Evolutionary conservation across 805 yeast genomes (phyloP).

Genomic region (Schwanniomyces polymorphus): DNA sequence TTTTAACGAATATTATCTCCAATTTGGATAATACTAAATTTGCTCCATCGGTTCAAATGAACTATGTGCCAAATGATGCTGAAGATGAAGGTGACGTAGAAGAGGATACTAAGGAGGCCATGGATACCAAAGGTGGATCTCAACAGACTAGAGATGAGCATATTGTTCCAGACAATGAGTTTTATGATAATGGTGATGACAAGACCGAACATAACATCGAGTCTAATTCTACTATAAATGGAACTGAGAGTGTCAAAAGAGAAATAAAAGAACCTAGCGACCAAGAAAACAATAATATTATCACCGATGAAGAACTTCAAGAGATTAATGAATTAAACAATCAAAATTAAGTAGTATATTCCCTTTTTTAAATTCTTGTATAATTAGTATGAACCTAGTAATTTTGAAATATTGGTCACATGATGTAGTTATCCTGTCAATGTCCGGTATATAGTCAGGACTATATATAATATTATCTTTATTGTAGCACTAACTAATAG

Average conservation of each 20-base stretch:
- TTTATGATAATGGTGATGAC: conserved; percentile 64
- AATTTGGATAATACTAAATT: conserved; percentile 88
- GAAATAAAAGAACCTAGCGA: background rate
- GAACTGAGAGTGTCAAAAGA: background rate
- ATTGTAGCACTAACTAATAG: no score
- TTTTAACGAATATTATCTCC: conserved; percentile 70
- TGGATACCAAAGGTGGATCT: conserved; percentile 90
- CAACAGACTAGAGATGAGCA: conserved; percentile 77
- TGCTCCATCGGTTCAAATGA: conserved; percentile 97
- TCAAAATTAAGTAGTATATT: background rate
- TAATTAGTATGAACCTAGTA: background rate
- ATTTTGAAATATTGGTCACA: background rate
- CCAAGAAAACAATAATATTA: conserved; percentile 11
- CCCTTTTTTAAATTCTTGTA: background rate
- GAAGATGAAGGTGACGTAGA: conserved; percentile 85
- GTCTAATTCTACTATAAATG: conserved; percentile 1
- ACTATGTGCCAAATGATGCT: conserved; percentile 83
- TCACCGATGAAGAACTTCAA: conserved; percentile 38
- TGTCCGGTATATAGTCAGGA: no score
- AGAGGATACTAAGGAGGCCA: conserved; percentile 76
- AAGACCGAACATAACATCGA: conserved; percentile 31
- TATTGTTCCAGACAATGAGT: conserved; percentile 74
- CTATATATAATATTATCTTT: no score
- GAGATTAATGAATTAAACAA: conserved; percentile 37
- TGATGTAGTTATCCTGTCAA: background rate